Conservation (phyloP, 495 filamentous ascomycete genomes). For the Wilcoxina mikolae region DNA sequence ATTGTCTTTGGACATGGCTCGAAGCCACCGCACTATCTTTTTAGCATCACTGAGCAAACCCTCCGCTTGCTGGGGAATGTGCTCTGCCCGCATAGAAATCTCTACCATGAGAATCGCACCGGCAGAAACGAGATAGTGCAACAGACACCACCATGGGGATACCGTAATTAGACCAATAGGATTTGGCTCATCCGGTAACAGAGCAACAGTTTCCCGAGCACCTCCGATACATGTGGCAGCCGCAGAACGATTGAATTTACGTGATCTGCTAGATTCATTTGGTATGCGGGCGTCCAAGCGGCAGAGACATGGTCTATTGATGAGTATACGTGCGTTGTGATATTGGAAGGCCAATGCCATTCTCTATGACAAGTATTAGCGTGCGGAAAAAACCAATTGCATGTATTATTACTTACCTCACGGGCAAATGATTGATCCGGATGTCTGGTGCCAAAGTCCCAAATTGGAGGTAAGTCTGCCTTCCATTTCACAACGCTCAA, state of each 20-base stretch:
- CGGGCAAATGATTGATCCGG: conserved; percentile 17
- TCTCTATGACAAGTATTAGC: conserved; percentile 25
- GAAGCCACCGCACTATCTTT: conserved; percentile 42
- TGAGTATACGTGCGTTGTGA: conserved; percentile 44
- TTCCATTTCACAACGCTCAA: conserved; percentile 42
- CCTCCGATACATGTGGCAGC: conserved; percentile 44
- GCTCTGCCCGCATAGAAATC: conserved; percentile 38
- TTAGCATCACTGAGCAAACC: conserved; percentile 40
- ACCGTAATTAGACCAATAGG: conserved; percentile 34
- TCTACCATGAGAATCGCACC: conserved; percentile 45
- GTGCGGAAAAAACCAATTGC: neutral
- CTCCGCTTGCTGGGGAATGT: conserved; percentile 39
- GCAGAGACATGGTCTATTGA: conserved; percentile 48
- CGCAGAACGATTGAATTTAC: conserved; percentile 37
- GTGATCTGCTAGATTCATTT: conserved; percentile 33
- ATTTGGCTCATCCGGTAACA: conserved; percentile 34
- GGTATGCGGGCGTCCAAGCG: conserved; percentile 36
- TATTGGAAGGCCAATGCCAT: conserved; percentile 42
- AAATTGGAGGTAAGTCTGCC: conserved; percentile 36
- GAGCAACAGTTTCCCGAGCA: conserved; percentile 39
- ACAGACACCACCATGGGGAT: conserved; percentile 47
- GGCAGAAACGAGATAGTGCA: conserved; percentile 51
- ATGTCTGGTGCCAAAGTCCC: conserved; percentile 34
- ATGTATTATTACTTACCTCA: conserved; percentile 18
- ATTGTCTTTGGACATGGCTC: conserved; percentile 35